These are phyloP conservation scores for Anthostomella pinea DNA, from an alignment of 2,329 filamentous ascomycete genomes.

Conservation along the genomic window DNA sequence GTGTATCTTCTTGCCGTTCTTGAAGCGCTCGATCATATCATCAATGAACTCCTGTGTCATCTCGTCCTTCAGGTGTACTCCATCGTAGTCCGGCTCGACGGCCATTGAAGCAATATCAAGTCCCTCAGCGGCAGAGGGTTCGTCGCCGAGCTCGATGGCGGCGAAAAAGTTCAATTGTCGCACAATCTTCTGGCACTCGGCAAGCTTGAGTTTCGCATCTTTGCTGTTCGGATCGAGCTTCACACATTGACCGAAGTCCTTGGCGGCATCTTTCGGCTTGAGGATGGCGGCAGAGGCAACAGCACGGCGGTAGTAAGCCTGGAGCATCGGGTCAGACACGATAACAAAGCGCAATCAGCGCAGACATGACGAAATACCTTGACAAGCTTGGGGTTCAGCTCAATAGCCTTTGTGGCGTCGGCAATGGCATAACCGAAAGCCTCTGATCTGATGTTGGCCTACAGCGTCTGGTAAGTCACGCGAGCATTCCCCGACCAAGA, in stretches of 20 bases:
- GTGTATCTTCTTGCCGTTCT: conserved; percentile 90
- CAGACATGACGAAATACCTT: conserved; percentile 58
- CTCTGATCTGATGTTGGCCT: conserved; percentile 95
- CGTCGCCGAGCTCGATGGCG: conserved; percentile 90
- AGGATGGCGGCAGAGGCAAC: conserved; percentile 90
- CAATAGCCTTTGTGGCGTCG: conserved; percentile 88
- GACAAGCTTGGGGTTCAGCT: conserved; percentile 81
- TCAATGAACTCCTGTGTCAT: conserved; percentile 98
- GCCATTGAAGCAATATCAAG: conserved; percentile 83
- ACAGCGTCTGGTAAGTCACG: conserved; percentile 42
- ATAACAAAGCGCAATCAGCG: too few relatives aligned
- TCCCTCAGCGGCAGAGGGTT: conserved; percentile 87
- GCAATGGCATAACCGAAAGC: conserved; percentile 89
- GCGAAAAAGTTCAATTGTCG: conserved; percentile 90
- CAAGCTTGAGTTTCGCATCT: conserved; percentile 84
- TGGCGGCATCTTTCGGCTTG: conserved; percentile 80
- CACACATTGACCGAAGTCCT: conserved; percentile 89
- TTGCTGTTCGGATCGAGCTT: conserved; percentile 85
- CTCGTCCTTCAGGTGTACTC: conserved; percentile 68
- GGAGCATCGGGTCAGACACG: conserved; percentile 4
- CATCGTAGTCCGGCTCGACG: conserved; percentile 83
- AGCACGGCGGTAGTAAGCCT: conserved; percentile 94
- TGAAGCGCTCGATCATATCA: conserved; percentile 96
- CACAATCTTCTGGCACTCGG: conserved; percentile 93
- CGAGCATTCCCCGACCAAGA: too few relatives aligned